Conservation (phyloP, 192 early-diverging fungal species). For the Rhizoclosmatium globosum region DNA sequence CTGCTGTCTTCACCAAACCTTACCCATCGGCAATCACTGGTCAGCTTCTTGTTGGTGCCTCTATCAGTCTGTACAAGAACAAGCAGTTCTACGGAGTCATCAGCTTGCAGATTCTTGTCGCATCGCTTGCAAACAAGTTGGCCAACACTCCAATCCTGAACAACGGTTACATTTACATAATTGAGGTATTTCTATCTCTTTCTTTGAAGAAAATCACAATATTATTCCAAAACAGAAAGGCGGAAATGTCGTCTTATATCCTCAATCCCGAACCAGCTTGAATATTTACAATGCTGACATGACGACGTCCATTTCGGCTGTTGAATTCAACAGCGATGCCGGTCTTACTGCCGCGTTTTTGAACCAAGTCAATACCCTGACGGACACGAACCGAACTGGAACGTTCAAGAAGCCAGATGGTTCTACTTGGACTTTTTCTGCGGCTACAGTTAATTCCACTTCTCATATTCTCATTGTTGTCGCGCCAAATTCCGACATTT, state of each 20-base stretch:
- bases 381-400: neutral
- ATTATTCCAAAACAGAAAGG: neutral
- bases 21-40: constrained; percentile 23
- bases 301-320: constrained; percentile 8
- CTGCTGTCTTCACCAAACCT: constrained; percentile 30
- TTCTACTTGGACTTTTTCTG: constrained; percentile 22
- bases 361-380: neutral
- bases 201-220: neutral
- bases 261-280: neutral
- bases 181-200: constrained; percentile 22
- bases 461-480: constrained; percentile 24
- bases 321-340: constrained; percentile 21
- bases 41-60: constrained; percentile 18
- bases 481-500: constrained; percentile 36
- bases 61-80: no score
- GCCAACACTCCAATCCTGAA: no score
- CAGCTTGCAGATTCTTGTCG: no score
- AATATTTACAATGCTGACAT: constrained; percentile 24
- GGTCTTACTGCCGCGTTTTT: constrained; percentile 13
- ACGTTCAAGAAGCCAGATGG: constrained; percentile 2
- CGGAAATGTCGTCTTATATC: constrained; percentile 28
- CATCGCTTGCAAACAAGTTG: no score
- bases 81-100: no score
- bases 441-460: constrained; percentile 14
- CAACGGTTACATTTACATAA: constrained; percentile 38